Percentiles rank a stretch among this genome's conserved stretches.
Evolutionary conservation across 371 early-diverging fungal genomes (phyloP).

Genomic region (Nosema muscidifuracis): DNA sequence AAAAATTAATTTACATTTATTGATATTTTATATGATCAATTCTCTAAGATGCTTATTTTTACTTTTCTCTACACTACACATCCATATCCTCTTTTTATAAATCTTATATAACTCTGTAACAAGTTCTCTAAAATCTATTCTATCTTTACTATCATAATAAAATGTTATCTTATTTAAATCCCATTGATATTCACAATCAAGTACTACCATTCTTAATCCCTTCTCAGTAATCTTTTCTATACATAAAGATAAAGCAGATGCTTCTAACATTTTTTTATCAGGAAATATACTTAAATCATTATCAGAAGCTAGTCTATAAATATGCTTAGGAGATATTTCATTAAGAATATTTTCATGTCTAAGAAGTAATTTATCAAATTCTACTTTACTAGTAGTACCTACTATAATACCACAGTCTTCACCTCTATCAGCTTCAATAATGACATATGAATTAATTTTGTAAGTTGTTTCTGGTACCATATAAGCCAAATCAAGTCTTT

Average conservation of each 20-base stretch:
- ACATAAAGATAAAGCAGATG: constrained; percentile 50
- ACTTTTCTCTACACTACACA: constrained; percentile 65
- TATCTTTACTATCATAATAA: constrained; percentile 61
- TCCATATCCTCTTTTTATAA: constrained; percentile 97
- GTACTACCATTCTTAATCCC: constrained; percentile 57
- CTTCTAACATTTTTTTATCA: constrained; percentile 52
- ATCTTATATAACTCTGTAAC: constrained; percentile 92
- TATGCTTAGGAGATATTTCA: constrained; percentile 55
- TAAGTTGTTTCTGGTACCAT: constrained; percentile 25
- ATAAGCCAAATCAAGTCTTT: constrained; percentile 53
- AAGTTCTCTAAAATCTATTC: constrained; percentile 92
- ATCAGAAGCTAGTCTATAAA: constrained; percentile 56
- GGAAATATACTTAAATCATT: constrained; percentile 54
- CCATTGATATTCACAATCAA: constrained; percentile 63
- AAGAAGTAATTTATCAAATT: constrained; percentile 43
- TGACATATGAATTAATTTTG: constrained; percentile 54
- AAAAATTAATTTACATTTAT: background rate
- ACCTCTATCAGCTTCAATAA: constrained; percentile 63
- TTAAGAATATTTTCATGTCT: constrained; percentile 45
- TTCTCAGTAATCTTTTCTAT: constrained; percentile 37
- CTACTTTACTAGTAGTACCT: constrained; percentile 28
- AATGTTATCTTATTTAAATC: constrained; percentile 64
- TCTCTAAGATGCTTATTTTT: constrained; percentile 35
- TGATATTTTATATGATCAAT: background rate
- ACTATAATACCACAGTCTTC: constrained; percentile 61